Conservation (phyloP, 164 flowering plant species). For the Vitis amurensis region DNA sequence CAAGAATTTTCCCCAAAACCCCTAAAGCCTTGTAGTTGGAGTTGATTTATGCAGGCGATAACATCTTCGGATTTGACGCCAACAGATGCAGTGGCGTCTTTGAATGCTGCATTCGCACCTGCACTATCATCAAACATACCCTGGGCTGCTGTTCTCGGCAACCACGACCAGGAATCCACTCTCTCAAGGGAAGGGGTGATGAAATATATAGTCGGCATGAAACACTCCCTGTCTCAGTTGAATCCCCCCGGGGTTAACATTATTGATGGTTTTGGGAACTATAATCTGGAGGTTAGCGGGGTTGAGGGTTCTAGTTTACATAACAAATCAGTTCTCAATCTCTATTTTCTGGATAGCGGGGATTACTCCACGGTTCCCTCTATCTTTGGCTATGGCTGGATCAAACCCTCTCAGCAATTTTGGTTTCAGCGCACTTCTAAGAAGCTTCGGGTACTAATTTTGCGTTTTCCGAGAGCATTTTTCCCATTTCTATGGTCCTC, state of each 20-base stretch:
- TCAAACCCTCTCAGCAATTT: constrained; percentile 83
- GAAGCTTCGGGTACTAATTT: constrained; percentile 55
- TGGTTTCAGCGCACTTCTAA: constrained; percentile 81
- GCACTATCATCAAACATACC: constrained; percentile 69
- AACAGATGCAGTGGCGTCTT: constrained; percentile 59
- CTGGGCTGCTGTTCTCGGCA: constrained; percentile 95
- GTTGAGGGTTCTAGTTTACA: constrained; percentile 50
- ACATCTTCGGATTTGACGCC: constrained; percentile 63
- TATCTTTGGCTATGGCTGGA: constrained; percentile 91
- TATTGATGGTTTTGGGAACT: constrained; percentile 94
- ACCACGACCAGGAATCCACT: constrained; percentile 89
- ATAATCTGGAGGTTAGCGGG: constrained; percentile 79
- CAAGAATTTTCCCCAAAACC: too few species aligned
- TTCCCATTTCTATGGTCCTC: neutral
- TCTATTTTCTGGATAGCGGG: constrained; percentile 91
- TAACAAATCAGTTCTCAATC: constrained; percentile 82
- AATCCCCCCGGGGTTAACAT: constrained; percentile 48
- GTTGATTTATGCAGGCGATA: constrained; percentile 54
- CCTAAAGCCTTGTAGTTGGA: neutral
- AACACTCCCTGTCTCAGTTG: constrained; percentile 57
- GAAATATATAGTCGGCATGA: constrained; percentile 70
- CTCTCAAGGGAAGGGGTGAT: constrained; percentile 79
- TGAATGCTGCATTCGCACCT: constrained; percentile 77
- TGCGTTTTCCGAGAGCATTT: too few species aligned
- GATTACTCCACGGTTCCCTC: constrained; percentile 83